Base-by-base conservation (phyloP, 805 yeast species). In the Groenewaldozyma tartarivorans region DNA sequence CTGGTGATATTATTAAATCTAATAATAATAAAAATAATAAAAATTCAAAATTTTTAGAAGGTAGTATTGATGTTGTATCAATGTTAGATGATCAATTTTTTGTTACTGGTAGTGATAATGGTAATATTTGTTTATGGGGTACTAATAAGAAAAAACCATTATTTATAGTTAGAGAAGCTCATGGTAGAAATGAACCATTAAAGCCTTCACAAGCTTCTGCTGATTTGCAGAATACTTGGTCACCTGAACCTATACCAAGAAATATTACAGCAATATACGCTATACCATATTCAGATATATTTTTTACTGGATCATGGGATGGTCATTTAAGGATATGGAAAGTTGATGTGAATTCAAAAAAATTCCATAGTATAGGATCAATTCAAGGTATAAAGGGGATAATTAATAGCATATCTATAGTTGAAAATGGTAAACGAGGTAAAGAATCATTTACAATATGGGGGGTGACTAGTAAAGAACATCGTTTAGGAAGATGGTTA, bases 31-130 rank as follows among this genome's bases (percentile, higher is more conserved):
- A 46, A 17, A 46, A 47, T 19, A 47, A 50, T 21, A 32, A 35
- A 27, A 27, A 20, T 7, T 13, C 7, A 24, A 40, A 59, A 39
- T 35, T 33, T 20, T 33, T 39, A 20, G 96, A 92, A 59, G 97
- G 97, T 9, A 78, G 92, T 47, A 79, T 90, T 40, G 97, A 90
- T 52, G 80, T 83, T 55, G 92, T 88, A 26, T 67, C 82, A 9
- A 87, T 88, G 96, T 63, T 84, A 41, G 98, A 92, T 61, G 95
- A 88, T 61, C 75, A 87, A 20, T 87, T 83, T 58, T 92, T 92
- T 57, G 78, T 92, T 36, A 88, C 97, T 1, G 97, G 97, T 3
- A 80, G 95, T 13, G 98, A 92, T 57, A 90, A 88, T 58, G 98
- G 98, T 33, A 82, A 77, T 55, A 63, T 92, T 24, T 66, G 84